Evolutionary conservation across 305 asterid species (phyloP).

Genomic region (Fraxinus dipetala): DNA sequence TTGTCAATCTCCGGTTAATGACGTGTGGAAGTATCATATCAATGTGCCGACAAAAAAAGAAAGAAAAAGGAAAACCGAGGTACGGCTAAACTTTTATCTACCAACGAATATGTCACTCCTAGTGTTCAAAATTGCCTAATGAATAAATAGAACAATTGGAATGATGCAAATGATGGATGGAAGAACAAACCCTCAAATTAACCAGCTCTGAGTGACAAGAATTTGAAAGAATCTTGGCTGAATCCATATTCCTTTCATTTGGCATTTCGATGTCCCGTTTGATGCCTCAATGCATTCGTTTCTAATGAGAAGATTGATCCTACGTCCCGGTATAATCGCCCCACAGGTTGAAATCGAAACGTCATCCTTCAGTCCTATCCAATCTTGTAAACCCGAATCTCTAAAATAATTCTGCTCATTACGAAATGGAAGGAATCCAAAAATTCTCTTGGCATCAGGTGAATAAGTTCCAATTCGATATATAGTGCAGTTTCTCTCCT

Average conservation of each 20-base stretch:
- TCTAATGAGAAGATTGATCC: background rate
- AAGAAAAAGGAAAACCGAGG: background rate
- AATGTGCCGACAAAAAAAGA: background rate
- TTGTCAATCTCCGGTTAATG: background rate
- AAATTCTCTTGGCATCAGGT: background rate
- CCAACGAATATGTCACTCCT: background rate
- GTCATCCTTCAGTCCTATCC: constrained; percentile 15
- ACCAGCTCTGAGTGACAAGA: constrained; percentile 24
- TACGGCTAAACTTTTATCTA: background rate
- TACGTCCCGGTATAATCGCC: background rate
- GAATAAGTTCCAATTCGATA: background rate
- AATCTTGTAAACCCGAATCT: background rate
- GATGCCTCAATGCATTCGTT: constrained; percentile 19
- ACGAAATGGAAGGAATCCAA: background rate
- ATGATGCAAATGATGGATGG: background rate
- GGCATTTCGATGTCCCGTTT: background rate
- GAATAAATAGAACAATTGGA: background rate
- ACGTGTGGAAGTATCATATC: background rate
- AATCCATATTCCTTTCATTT: constrained; percentile 32
- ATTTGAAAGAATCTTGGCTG: constrained; percentile 27
- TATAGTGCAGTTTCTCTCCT: background rate
- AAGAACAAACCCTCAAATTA: constrained; percentile 17
- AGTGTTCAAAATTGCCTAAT: background rate
- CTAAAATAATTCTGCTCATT: background rate
- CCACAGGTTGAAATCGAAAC: constrained; percentile 21